Evolutionary conservation across 2,329 filamentous ascomycete genomes (phyloP), one percentile per base, ranked within the genome.

Genomic region (Aspergillus chevalieri): DNA sequence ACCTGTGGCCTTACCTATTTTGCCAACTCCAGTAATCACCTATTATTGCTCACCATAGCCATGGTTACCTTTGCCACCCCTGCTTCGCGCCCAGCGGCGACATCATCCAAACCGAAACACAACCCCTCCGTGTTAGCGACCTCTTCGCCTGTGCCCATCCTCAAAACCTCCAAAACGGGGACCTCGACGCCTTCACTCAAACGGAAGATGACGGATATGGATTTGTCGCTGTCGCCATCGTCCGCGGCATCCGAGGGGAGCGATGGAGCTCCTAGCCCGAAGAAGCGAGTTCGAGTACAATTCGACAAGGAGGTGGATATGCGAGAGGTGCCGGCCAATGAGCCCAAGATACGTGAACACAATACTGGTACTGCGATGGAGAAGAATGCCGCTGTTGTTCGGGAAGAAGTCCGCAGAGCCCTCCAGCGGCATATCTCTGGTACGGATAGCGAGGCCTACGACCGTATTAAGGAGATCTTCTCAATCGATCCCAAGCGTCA

Each of bases 381-480:
- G 54, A 82, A 82, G 68, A 77, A 75, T 50, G 66, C 74, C 49
- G 77, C 79, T 43, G 71, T 84, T 44, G 74, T 84, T 47, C 77
- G 77, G 47, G 81, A 84, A 62, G 81, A 84, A 62, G 80, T 85
- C 19, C 75, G 78, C 54, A 72, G 78, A 52, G 81, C 78, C 49
- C 73, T 82, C 42, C 75, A 80, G 59, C 73, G 74, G 59, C 78
- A 78, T 61, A 60, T 71, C 47, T 70, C 74, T 4, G 64, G 68
- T 19, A 74, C 75, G 50, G 79, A 84, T 56, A 79, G 78, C 58
- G 72, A 75, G 44, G 74, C 69, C 49, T 84, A 84, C 59, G 77
- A 82, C 55, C 73, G 74, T 53, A 66, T 85, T 52, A 78, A 77
- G 57, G 70, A 74, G 52, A 65, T 81, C 38, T 79, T 82, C 60